Evolutionary conservation across 2,329 filamentous ascomycete genomes (phyloP).

Genomic region (Fusarium protoensiforme): DNA sequence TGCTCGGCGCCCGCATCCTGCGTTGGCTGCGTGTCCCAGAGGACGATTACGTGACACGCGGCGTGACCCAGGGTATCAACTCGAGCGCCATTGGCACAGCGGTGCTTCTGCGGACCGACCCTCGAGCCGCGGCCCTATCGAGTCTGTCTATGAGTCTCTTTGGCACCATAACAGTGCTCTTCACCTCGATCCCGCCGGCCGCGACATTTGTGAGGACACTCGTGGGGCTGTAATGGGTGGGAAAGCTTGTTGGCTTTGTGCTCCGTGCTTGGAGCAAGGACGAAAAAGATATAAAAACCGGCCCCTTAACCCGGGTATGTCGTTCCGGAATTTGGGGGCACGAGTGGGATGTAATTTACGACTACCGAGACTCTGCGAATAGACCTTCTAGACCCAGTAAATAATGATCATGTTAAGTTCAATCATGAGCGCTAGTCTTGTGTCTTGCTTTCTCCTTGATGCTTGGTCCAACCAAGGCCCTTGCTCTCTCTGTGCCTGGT

Average conservation of each 20-base stretch:
- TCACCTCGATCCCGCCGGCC: slow-evolving; percentile 67
- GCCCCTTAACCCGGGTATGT: not conserved
- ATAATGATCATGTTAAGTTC: not conserved
- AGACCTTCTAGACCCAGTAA: not conserved
- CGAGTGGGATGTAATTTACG: not conserved
- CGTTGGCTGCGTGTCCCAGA: slow-evolving; percentile 63
- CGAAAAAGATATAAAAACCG: not conserved
- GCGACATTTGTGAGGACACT: slow-evolving; percentile 59
- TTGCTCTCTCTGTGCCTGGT: not conserved
- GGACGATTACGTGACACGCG: slow-evolving; percentile 72
- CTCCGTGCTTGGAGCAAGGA: not conserved
- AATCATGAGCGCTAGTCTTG: not conserved
- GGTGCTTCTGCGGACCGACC: slow-evolving; percentile 65
- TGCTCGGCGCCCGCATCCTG: slow-evolving; percentile 64
- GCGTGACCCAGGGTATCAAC: slow-evolving; percentile 70
- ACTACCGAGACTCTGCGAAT: slow-evolving; percentile 1
- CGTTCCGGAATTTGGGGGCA: not conserved
- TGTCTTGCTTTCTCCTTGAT: not conserved
- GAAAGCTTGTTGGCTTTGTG: not conserved
- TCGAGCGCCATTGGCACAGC: slow-evolving; percentile 70
- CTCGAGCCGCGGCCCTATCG: slow-evolving; percentile 67
- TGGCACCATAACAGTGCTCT: slow-evolving; percentile 67
- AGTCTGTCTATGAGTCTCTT: slow-evolving; percentile 71
- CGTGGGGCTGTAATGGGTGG: slow-evolving; percentile 52
- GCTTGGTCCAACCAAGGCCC: slow-evolving; percentile 3